Percentiles rank a stretch among this genome's conserved stretches.
Evolutionary conservation across 2,329 filamentous ascomycete species (phyloP).

Genomic region (Davidsoniella eucalypti): DNA sequence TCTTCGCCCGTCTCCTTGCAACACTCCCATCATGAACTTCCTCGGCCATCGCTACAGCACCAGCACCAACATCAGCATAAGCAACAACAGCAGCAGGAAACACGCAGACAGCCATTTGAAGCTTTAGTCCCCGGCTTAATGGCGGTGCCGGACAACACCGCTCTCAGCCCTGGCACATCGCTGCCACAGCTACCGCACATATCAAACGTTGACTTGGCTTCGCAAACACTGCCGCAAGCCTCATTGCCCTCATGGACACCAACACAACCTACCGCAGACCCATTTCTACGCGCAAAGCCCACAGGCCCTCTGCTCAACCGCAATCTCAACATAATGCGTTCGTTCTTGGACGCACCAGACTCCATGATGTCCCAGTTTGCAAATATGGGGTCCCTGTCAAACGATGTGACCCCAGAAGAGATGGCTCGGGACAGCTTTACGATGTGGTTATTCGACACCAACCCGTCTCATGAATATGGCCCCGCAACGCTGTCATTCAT

Average conservation of each 20-base stretch:
- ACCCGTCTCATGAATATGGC: constrained; percentile 25
- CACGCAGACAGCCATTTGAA: not conserved
- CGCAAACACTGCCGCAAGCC: not conserved
- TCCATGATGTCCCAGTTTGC: too few relatives aligned
- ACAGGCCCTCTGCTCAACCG: too few relatives aligned
- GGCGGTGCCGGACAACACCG: too few relatives aligned
- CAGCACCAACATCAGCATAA: not conserved
- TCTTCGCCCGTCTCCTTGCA: too few relatives aligned
- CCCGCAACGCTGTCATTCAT: constrained; percentile 29
- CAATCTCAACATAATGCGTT: too few relatives aligned
- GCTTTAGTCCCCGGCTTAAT: too few relatives aligned
- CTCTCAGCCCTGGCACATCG: not conserved
- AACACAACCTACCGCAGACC: not conserved
- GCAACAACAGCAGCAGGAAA: not conserved
- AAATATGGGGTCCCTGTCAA: too few relatives aligned
- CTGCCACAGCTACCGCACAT: not conserved
- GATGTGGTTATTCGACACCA: constrained; percentile 34
- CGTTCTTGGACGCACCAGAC: too few relatives aligned
- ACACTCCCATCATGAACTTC: too few relatives aligned
- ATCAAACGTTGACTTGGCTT: too few relatives aligned
- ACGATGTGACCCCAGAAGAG: too few relatives aligned
- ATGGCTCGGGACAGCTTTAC: constrained; percentile 28
- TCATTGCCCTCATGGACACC: not conserved
- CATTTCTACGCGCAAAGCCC: not conserved
- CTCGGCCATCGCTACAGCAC: not conserved